Evolutionary conservation across 2,329 filamentous ascomycete species (phyloP).

Genomic region (Colletotrichum echinochloae): DNA sequence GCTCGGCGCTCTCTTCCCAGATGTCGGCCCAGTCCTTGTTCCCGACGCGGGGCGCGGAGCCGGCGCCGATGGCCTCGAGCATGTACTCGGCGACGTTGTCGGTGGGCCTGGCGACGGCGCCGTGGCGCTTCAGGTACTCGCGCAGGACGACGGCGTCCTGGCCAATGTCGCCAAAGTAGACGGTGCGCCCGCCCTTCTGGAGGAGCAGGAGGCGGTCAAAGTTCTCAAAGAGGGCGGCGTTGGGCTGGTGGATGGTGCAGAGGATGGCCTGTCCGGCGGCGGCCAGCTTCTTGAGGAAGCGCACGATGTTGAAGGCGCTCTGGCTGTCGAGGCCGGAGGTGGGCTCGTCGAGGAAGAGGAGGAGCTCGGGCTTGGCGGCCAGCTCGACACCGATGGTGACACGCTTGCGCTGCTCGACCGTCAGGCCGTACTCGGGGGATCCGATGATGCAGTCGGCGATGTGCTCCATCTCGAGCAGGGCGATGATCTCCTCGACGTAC

Average conservation of each 20-base stretch:
- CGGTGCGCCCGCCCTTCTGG: constrained; percentile 81
- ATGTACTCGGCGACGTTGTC: constrained; percentile 81
- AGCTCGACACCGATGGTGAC: constrained; percentile 94
- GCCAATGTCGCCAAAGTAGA: constrained; percentile 90
- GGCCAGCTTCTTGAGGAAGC: constrained; percentile 81
- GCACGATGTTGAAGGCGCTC: constrained; percentile 81
- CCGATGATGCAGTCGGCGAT: constrained; percentile 71
- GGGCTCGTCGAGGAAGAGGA: constrained; percentile 84
- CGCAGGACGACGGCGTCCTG: constrained; percentile 79
- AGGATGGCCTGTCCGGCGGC: constrained; percentile 88
- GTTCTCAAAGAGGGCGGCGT: constrained; percentile 86
- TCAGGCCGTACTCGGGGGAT: constrained; percentile 75
- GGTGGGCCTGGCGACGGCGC: constrained; percentile 67
- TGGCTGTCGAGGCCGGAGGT: constrained; percentile 80
- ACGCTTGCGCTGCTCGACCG: constrained; percentile 75
- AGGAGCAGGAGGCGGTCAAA: constrained; percentile 87
- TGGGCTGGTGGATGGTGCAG: constrained; percentile 93
- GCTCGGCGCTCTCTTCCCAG: constrained; percentile 80
- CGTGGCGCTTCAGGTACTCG: constrained; percentile 69
- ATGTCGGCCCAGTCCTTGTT: constrained; percentile 84
- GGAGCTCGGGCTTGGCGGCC: constrained; percentile 81
- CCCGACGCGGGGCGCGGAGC: constrained; percentile 77
- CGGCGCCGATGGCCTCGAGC: constrained; percentile 86
- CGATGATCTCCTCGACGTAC: constrained; percentile 72
- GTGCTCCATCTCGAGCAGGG: constrained; percentile 68